Evolutionary conservation across 2,329 filamentous ascomycete genomes (phyloP).

Genomic region (Aspergillus unguis): DNA sequence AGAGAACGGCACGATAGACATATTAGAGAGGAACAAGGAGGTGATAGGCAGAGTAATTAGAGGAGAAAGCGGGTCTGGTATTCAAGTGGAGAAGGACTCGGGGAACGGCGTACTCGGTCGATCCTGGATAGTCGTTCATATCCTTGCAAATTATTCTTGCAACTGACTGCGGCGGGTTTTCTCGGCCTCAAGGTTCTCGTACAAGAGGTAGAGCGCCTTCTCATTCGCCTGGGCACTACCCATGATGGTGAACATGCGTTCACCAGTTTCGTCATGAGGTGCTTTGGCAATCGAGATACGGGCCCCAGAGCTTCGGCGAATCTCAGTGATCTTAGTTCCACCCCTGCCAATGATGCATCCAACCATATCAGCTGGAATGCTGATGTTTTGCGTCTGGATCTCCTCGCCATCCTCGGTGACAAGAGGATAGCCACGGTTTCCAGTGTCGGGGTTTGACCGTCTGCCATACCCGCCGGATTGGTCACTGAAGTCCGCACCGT

Average conservation of each 20-base stretch:
- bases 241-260: constrained; percentile 99
- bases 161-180: constrained; percentile 96
- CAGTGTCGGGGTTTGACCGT: constrained; percentile 79
- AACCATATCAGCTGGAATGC: constrained; percentile 99
- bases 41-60: constrained; percentile 18
- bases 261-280: constrained; percentile 93
- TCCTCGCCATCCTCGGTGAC: constrained; percentile 96
- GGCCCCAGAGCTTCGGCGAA: constrained; percentile 91
- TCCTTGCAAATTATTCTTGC: constrained; percentile 46
- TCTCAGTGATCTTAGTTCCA: constrained; percentile 97
- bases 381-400: constrained; percentile 98
- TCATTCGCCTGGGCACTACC: constrained; percentile 92
- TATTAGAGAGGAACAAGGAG: constrained; percentile 20
- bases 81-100: constrained; percentile 3
- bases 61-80: constrained; percentile 11
- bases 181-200: constrained; percentile 98
- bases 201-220: constrained; percentile 90
- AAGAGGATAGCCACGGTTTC: constrained; percentile 74
- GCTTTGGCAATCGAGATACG: constrained; percentile 97
- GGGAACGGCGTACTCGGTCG: neutral
- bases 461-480: constrained; percentile 68
- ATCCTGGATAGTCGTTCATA: constrained; percentile 2
- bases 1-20: constrained; percentile 21
- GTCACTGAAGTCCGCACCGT: constrained; percentile 96
- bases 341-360: constrained; percentile 96